Conservation (phyloP, 2,329 filamentous ascomycete species). For the Apiospora rasikravindrae region DNA sequence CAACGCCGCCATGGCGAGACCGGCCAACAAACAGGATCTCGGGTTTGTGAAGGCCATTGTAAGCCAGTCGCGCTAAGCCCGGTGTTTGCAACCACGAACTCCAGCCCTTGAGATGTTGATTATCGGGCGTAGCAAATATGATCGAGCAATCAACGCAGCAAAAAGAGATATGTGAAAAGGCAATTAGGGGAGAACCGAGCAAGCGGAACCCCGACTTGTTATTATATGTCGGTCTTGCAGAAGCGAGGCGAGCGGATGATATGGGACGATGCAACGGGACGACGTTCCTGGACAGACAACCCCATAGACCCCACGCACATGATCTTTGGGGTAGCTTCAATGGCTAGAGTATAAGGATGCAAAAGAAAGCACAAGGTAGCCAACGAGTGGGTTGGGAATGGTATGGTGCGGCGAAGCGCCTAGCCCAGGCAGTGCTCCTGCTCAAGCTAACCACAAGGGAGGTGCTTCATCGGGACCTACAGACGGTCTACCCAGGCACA, state of each 20-base stretch:
- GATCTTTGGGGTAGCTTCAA: not conserved
- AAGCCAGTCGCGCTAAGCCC: not conserved
- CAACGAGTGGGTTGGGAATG: not conserved
- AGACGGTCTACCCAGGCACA: not conserved
- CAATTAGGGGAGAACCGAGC: not conserved
- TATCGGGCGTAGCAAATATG: not conserved
- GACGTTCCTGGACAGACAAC: slow-evolving; percentile 13
- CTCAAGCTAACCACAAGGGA: slow-evolving; percentile 2
- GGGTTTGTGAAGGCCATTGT: slow-evolving; percentile 21
- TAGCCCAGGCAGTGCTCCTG: not conserved
- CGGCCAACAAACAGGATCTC: slow-evolving; percentile 23
- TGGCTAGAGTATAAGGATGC: not conserved
- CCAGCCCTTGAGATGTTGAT: not conserved
- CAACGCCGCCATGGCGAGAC: slow-evolving; percentile 27
- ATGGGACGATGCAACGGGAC: slow-evolving; percentile 9
- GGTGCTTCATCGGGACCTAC: not conserved
- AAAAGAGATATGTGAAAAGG: not conserved
- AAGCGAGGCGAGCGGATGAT: not conserved
- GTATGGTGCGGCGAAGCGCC: slow-evolving; percentile 3
- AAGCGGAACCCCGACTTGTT: not conserved
- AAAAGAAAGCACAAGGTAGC: not conserved
- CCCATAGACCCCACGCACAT: not conserved
- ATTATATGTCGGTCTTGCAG: not conserved
- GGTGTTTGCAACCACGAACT: not conserved
- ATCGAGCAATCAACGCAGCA: not conserved